These are phyloP conservation scores for Canavalia ensiformis DNA, from an alignment of 306 rosid species.

Conservation along the genomic window DNA sequence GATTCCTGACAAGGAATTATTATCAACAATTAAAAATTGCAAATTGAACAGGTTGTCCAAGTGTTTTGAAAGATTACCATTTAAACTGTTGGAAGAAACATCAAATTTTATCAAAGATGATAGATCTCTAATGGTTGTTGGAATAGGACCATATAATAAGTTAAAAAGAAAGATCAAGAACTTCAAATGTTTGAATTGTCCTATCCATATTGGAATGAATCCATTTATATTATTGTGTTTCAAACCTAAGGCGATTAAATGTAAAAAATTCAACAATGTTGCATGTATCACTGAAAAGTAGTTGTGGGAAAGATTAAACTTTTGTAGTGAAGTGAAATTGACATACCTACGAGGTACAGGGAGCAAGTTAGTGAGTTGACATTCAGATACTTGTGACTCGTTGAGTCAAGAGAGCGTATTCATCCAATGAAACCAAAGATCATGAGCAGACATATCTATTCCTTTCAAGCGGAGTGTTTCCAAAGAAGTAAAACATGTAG, in stretches of 20 bases:
- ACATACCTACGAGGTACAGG: neutral
- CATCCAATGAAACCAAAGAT: neutral
- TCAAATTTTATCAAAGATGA: neutral
- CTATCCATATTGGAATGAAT: neutral
- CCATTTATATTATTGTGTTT: neutral
- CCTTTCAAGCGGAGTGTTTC: neutral
- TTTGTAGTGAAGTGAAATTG: neutral
- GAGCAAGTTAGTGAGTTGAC: slow-evolving; percentile 29
- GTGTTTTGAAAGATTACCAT: slow-evolving; percentile 10
- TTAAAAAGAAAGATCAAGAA: neutral
- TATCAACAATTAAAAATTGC: neutral
- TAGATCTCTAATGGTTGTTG: slow-evolving; percentile 1
- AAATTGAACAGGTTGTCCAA: neutral
- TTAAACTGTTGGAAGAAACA: neutral
- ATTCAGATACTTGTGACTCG: slow-evolving; percentile 2
- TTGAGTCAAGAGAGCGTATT: slow-evolving; percentile 44
- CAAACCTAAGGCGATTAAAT: neutral
- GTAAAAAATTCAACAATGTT: neutral
- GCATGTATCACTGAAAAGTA: neutral
- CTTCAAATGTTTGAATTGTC: neutral
- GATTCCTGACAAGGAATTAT: neutral
- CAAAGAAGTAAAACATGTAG: neutral
- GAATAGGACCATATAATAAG: neutral
- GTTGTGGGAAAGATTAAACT: neutral
- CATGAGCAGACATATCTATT: neutral